These are phyloP conservation scores for Neostapfia colusana DNA, from an alignment of 176 grass and related monocot species.

Conservation along the genomic window DNA sequence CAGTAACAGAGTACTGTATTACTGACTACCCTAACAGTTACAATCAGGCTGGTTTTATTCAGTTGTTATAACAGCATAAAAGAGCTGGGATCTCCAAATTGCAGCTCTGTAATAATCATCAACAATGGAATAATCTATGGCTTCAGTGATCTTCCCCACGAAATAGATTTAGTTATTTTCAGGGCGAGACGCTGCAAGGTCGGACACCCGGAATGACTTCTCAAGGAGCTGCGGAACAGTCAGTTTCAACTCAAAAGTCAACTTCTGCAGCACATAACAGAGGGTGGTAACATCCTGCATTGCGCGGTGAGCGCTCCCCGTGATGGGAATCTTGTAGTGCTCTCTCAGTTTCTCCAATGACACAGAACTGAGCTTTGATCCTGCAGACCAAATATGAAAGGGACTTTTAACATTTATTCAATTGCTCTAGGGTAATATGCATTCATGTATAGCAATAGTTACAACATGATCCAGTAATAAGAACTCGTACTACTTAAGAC, in stretches of 20 bases:
- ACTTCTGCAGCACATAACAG: conserved; percentile 67
- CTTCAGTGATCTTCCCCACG: neutral
- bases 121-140: conserved; percentile 33
- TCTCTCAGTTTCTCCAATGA: conserved; percentile 50
- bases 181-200: conserved; percentile 21
- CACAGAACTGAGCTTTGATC: conserved; percentile 51
- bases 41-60: conserved; percentile 34
- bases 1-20: conserved; percentile 22
- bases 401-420: conserved; percentile 17
- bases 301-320: conserved; percentile 57
- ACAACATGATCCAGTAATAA: conserved; percentile 16
- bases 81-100: conserved; percentile 34
- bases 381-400: conserved; percentile 47
- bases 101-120: conserved; percentile 31
- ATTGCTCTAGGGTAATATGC: conserved; percentile 1
- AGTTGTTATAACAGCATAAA: conserved; percentile 32
- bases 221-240: conserved; percentile 63
- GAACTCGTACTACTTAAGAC: neutral
- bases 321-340: conserved; percentile 52
- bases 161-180: conserved; percentile 27
- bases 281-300: conserved; percentile 72
- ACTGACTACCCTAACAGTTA: conserved; percentile 19
- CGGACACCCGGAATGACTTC: conserved; percentile 52
- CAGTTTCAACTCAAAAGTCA: conserved; percentile 70
- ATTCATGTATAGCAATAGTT: neutral